Evolutionary conservation across 1,284 basidiomycete genomes (phyloP).

Genomic region (Ceratobasidium theobromae): DNA sequence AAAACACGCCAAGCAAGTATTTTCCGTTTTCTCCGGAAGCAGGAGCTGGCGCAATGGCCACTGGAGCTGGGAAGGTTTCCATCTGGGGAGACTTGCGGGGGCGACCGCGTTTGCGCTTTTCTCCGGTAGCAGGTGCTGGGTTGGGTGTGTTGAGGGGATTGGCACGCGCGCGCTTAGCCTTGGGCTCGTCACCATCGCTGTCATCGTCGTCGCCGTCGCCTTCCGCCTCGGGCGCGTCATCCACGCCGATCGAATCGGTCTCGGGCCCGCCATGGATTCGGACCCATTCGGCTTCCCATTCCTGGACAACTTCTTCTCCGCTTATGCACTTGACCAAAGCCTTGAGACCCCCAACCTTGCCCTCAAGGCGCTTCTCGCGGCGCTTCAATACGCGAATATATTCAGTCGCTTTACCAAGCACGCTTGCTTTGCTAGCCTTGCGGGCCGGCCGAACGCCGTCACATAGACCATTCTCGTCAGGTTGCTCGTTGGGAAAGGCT

Average conservation of each 20-base stretch:
- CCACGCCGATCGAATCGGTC: constrained; percentile 55
- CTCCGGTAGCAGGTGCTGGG: constrained; percentile 19
- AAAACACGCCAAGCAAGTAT: constrained; percentile 36
- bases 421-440: constrained; percentile 81
- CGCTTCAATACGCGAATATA: constrained; percentile 78
- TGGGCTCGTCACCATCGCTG: constrained; percentile 50
- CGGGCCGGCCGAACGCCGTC: constrained; percentile 81
- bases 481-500: constrained; percentile 50
- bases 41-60: constrained; percentile 14
- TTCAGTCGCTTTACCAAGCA: constrained; percentile 78
- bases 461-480: constrained; percentile 73
- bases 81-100: constrained; percentile 58
- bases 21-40: constrained; percentile 22
- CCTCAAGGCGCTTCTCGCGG: constrained; percentile 65
- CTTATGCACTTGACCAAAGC: constrained; percentile 65
- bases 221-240: constrained; percentile 51
- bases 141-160: constrained; percentile 3
- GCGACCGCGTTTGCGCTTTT: constrained; percentile 75
- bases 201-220: constrained; percentile 54
- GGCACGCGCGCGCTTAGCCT: constrained; percentile 27
- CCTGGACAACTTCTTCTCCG: constrained; percentile 52
- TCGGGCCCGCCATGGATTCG: constrained; percentile 60
- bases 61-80: constrained; percentile 38
- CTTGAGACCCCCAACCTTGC: constrained; percentile 71
- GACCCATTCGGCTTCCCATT: constrained; percentile 76